These are phyloP conservation scores for Taphrina deformans DNA, from an alignment of 1,139 yeast genomes.

Conservation along the genomic window DNA sequence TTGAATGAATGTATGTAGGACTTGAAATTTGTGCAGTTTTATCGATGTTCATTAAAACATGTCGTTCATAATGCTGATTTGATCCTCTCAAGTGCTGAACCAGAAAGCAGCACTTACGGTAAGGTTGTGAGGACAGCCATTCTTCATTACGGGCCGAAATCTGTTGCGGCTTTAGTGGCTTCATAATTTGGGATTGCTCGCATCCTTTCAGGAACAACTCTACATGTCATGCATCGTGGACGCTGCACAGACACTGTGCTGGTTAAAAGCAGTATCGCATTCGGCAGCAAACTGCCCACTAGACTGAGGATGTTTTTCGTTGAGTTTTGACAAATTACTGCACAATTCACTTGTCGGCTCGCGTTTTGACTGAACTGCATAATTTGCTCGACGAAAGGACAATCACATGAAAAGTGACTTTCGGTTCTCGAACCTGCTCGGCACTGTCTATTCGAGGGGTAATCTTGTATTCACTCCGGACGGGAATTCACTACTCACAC, in stretches of 20 bases:
- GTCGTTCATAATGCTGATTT: too few relatives aligned
- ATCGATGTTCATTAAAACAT: too few relatives aligned
- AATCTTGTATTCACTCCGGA: slow-evolving; percentile 84
- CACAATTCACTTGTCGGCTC: too few relatives aligned
- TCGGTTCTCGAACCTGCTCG: slow-evolving; percentile 78
- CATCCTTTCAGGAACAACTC: neutral
- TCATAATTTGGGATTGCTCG: neutral
- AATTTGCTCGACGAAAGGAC: neutral
- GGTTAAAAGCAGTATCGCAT: too few relatives aligned
- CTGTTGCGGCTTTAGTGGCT: neutral
- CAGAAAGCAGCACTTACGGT: too few relatives aligned
- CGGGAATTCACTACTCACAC: slow-evolving; percentile 79
- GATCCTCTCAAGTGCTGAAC: too few relatives aligned
- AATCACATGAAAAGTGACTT: slow-evolving; percentile 40
- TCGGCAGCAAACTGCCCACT: too few relatives aligned
- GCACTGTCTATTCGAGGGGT: slow-evolving; percentile 92
- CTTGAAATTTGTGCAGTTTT: too few relatives aligned
- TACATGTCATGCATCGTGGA: too few relatives aligned
- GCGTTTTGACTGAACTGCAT: too few relatives aligned
- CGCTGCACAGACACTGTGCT: too few relatives aligned
- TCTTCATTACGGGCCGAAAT: neutral
- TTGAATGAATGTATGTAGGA: neutral
- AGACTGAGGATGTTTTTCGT: neutral
- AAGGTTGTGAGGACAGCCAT: neutral
- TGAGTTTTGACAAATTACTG: neutral